Evolutionary conservation across 2,329 filamentous ascomycete genomes (phyloP), one percentile per base, ranked within the genome.

Genomic region (Periconia digitata): DNA sequence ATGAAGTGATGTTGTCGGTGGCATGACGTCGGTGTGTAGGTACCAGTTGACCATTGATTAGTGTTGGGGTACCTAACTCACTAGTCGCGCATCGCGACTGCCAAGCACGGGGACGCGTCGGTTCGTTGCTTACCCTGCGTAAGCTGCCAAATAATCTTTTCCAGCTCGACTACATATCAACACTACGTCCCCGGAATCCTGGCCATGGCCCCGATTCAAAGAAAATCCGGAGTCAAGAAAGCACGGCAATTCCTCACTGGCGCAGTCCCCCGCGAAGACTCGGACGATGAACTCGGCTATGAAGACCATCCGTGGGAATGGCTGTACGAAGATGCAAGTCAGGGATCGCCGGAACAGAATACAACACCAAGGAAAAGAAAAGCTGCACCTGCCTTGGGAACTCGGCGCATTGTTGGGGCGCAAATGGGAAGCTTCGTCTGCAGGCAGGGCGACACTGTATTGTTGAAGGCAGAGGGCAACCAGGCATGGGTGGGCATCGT

Each of bases 401-500:
- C 72, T 20, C 69, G 59, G 40, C 79, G 74, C 47, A 95, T 96
- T 38, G 70, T 94, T 35, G 94, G 90, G 3, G 94, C 92, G 17
- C 84, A 83, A 21, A 91, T 91, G 80, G 92, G 91, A 20, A 77
- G 71, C 12, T 96, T 96, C 56, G 81, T 87, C 64, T 96, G 91
- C 73, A 80, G 76, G 45, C 69, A 96, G 32, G 94, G 94, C 38
- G 91, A 99, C 64, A 82, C 84, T 17, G 86, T 97, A 29, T 78
- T 97, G 35, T 79, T 99, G 46, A 95, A 95, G 70, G 90, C 92
- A 1, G 90, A 95, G 34, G 90, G 89, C 35, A 90, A 90, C 56
- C 90, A 95, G 62, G 88, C 91, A 10, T 99, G 94, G 92, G 88
- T 95, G 2, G 94, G 90, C 27, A 85, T 99, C 53, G 87, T 96